A percentile compares a stretch with the other conserved stretches of the same genome.
These are phyloP conservation scores for Epichloe scottii DNA, from an alignment of 2,329 filamentous ascomycete species.

Conservation along the genomic window DNA sequence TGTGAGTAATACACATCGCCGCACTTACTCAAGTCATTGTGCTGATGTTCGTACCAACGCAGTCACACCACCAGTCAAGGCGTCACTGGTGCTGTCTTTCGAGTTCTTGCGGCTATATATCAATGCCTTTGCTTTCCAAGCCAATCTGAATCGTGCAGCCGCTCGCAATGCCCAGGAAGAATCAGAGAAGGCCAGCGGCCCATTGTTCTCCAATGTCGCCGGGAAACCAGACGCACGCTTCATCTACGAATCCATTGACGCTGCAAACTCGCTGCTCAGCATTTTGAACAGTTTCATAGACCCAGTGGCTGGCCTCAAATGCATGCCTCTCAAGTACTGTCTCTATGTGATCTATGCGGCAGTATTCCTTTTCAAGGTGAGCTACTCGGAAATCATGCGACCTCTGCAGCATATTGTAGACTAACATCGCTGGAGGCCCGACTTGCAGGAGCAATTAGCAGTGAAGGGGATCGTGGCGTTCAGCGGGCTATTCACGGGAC, in stretches of 20 bases:
- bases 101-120: conserved; percentile 63
- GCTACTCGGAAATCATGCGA: background rate
- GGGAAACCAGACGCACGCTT: conserved; percentile 51
- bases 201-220: conserved; percentile 40
- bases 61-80: conserved; percentile 53
- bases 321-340: conserved; percentile 53
- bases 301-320: conserved; percentile 44
- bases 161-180: conserved; percentile 19
- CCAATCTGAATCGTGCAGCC: conserved; percentile 42
- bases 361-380: conserved; percentile 52
- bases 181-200: conserved; percentile 23
- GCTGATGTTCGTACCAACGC: background rate
- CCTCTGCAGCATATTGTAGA: background rate
- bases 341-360: conserved; percentile 51
- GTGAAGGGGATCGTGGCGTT: conserved; percentile 40
- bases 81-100: conserved; percentile 55
- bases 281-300: conserved; percentile 48
- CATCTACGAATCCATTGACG: conserved; percentile 53
- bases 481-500: conserved; percentile 45
- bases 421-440: conserved; percentile 27
- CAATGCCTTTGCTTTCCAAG: conserved; percentile 65
- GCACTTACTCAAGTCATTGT: background rate
- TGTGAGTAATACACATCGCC: conserved; percentile 29
- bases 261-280: conserved; percentile 47
- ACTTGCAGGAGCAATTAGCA: conserved; percentile 45